Base-by-base conservation (phyloP, 192 early-diverging fungal species). In the Chytriomyces hyalinus region DNA sequence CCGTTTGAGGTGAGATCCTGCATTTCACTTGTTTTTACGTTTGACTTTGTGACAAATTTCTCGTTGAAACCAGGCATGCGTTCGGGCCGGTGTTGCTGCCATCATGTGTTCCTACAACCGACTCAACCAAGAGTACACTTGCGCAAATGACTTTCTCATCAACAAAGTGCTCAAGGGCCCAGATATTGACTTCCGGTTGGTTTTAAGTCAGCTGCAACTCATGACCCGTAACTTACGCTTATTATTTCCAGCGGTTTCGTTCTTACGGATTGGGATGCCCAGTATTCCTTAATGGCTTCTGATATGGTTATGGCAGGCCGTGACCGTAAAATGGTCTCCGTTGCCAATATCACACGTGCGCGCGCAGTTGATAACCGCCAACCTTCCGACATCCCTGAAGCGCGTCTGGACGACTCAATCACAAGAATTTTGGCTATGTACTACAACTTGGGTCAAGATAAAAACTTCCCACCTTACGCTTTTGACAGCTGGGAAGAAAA, bases 31-130 rank as follows among this genome's bases (percentile, higher is more conserved):
- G 26, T 22, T 9, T 2, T 22, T 10, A 13, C 2, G 9, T 64
- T 64, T 64, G 11, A 8, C 45, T 67, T 67, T 13, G 9, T 45
- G 26, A 20, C 26, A 45, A 8, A 15, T 46, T 47, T 13, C 65
- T 26, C 9, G 6, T 67, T 28, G 11, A 10, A 15, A 0, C 44
- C 10, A 70, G 67, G 73, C 73, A 5, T 81, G 75, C 47, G 57
- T 81, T 7, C n/a, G 85, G 48, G 89, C 83, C 62, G 91, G 88
- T 36, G 84, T 84, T 28, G 87, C 70, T 48, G 80, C 89, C 22
- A 73, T 92, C 61, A 92, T 92, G 91, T 91, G 91, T 71, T 51
- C 86, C 6, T 91, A 91, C 80, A 91, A 91, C 73, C 24, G 60
- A 44, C 13, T 92, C 44, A 91, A 91, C 75, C 75, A 80, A 36